Base-by-base conservation (phyloP, 2,329 filamentous ascomycete species). In the Leptoxyphium fumago region DNA sequence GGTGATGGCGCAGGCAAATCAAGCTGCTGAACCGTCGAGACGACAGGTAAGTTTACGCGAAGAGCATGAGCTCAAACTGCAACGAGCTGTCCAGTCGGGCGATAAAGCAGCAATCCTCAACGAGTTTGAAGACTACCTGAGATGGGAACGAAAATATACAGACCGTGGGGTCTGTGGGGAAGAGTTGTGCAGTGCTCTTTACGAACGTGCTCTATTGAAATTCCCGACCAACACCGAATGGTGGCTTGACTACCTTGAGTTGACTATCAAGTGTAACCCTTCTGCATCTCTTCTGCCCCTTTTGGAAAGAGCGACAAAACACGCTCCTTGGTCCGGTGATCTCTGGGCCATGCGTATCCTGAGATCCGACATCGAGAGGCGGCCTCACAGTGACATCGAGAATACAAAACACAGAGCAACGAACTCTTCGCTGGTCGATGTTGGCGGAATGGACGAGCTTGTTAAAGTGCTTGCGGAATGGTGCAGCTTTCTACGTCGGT, bases 351-450 rank as follows among this genome's bases (percentile, higher is more conserved):
- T 89, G 51, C 88, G 88, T 51, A 81, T 98, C 21, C 66, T 95
- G 43, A 82, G 80, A 15, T 84, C 86, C 2, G 91, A 96, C 63
- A 77, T 84, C 39, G 81, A 84, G 47, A 75, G 76, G 29, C 74
- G 80, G 49, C 72, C 81, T 0, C 94, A 94, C 55, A 71, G 80
- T 18, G 82, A 84, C 41, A 84, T 96, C 43, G 85, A 93, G 54
- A 74, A 79, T 36, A 87, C 95, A 61, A 98, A 98, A 64, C 86
- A 95, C 61, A 80, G 80, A 38, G 91, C 91, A 6, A 96, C 88
- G 0, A 85, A 81, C 56, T 86, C 85, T 42, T 81, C 86, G 8
- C 72, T 93, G 38, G 71, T 96, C 5, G 87, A 94, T 59, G 80
- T 83, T 49, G 80, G 86, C 48, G 88, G 87, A 18, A 82, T 95